Evolutionary conservation across 352 stramenopile species (phyloP).

Genomic region (Phytophthora sp.): DNA sequence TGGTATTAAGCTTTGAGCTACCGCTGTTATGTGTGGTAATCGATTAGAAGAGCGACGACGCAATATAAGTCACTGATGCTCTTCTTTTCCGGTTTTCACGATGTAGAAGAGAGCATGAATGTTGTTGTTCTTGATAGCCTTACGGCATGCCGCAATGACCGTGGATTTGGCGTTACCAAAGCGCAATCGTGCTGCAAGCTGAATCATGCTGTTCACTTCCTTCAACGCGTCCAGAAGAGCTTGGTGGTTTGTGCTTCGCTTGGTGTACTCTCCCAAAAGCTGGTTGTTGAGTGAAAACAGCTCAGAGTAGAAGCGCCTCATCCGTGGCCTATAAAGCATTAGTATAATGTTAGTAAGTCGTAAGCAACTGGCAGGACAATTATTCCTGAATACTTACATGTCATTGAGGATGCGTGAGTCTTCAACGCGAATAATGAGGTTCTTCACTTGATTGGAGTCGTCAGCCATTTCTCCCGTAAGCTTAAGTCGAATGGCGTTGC

Average conservation of each 20-base stretch:
- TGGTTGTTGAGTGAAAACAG: conserved; percentile 92
- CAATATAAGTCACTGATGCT: conserved; percentile 54
- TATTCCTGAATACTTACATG: too few species aligned
- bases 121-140: conserved; percentile 92
- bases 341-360: too few species aligned
- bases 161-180: conserved; percentile 86
- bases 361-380: too few species aligned
- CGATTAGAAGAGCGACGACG: neutral
- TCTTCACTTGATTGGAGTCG: conserved; percentile 92
- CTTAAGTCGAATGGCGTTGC: conserved; percentile 88
- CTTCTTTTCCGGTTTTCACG: conserved; percentile 85
- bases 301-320: conserved; percentile 91
- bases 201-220: conserved; percentile 93
- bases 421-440: conserved; percentile 90
- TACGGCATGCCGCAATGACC: conserved; percentile 84
- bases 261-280: conserved; percentile 92
- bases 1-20: conserved; percentile 13
- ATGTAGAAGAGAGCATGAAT: conserved; percentile 88
- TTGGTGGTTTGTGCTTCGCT: conserved; percentile 92
- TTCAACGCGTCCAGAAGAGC: conserved; percentile 91
- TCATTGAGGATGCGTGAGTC: conserved; percentile 93
- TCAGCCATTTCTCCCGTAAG: conserved; percentile 94
- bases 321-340: conserved; percentile 49
- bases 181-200: conserved; percentile 87
- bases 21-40: neutral